A percentile compares a stretch with the other conserved stretches of the same genome.
Conservation (phyloP, 179 eudicot species). For the Beta corolliflora region DNA sequence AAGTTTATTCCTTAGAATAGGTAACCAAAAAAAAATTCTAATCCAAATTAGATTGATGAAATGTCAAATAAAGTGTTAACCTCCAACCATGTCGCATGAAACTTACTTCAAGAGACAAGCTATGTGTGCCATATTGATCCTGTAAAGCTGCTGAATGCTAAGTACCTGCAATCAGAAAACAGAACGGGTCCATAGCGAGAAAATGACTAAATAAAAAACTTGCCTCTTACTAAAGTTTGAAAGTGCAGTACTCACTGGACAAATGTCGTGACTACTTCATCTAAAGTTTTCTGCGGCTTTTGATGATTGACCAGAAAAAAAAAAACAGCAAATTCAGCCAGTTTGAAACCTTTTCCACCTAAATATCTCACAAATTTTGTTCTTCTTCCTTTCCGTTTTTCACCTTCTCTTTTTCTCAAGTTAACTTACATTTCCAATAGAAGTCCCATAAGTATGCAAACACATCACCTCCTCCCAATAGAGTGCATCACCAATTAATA, state of each 20-base stretch:
- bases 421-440: background rate
- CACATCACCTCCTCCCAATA: background rate
- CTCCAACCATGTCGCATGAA: no score
- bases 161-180: constrained; percentile 57
- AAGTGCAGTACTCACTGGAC: constrained; percentile 64
- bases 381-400: background rate
- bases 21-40: background rate
- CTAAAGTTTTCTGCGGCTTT: constrained; percentile 83
- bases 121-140: constrained; percentile 92
- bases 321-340: constrained; percentile 15
- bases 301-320: constrained; percentile 86
- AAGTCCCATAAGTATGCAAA: background rate
- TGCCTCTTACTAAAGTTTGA: constrained; percentile 22
- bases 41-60: background rate
- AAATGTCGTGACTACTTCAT: constrained; percentile 94
- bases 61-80: background rate
- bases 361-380: background rate
- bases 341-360: background rate
- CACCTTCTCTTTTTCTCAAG: background rate
- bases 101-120: constrained; percentile 79
- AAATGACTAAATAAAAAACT: constrained; percentile 19
- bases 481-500: background rate
- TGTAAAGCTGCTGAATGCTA: constrained; percentile 87
- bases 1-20: background rate
- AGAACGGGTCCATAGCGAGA: constrained; percentile 32